Percentiles rank a stretch among this genome's conserved stretches.
Evolutionary conservation across 2,329 filamentous ascomycete species (phyloP).

Genomic region (Talaromyces sp.): DNA sequence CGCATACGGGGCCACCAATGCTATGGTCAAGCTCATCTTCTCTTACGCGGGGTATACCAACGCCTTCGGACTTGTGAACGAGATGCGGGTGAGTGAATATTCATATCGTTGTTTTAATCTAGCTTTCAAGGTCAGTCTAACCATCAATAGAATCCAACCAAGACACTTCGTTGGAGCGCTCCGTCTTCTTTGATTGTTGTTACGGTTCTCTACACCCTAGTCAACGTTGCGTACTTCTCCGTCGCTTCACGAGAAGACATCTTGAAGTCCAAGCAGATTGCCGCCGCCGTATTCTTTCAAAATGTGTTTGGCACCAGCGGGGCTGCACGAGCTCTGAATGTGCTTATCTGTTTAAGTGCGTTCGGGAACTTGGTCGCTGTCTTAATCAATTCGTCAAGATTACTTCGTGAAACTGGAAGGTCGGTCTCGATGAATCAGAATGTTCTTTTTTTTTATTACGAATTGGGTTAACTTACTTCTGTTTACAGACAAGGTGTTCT

Average conservation of each 20-base stretch:
- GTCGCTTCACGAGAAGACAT: constrained; percentile 53
- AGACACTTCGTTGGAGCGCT: constrained; percentile 49
- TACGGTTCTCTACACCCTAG: constrained; percentile 53
- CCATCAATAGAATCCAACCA: constrained; percentile 49
- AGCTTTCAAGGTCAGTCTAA: neutral
- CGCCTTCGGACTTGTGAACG: constrained; percentile 58
- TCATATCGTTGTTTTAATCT: neutral
- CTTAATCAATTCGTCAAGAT: constrained; percentile 50
- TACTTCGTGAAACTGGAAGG: constrained; percentile 57
- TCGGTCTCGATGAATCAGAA: constrained; percentile 18
- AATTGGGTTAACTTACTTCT: neutral
- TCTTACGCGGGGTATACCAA: constrained; percentile 56
- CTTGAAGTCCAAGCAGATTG: constrained; percentile 48
- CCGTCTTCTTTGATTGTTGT: constrained; percentile 49
- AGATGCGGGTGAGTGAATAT: constrained; percentile 44
- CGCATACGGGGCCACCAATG: constrained; percentile 49
- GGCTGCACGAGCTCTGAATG: constrained; percentile 52
- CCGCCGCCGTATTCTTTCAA: constrained; percentile 56
- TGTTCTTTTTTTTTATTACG: neutral
- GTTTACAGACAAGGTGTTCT: constrained; percentile 55
- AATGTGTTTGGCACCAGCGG: constrained; percentile 50
- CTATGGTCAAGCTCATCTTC: constrained; percentile 56
- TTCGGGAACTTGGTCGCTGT: constrained; percentile 57
- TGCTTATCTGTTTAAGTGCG: constrained; percentile 53
- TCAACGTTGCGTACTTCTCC: constrained; percentile 58